A percentile compares a stretch with the other conserved stretches of the same genome.
Conservation (phyloP, 306 rosid species). For the Begonia loranthoides region DNA sequence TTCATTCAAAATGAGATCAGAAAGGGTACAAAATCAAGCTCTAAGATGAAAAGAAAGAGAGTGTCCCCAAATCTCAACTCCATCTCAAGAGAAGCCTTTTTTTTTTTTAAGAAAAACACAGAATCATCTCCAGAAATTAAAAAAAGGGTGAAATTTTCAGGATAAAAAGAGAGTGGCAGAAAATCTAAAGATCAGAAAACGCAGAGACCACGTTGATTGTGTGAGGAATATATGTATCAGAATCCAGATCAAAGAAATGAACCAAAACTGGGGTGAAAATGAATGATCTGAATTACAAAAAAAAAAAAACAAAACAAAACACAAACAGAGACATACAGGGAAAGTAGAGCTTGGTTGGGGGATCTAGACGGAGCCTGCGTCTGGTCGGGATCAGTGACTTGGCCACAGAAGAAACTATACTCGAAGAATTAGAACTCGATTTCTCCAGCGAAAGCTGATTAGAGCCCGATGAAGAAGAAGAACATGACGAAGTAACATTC, state of each 20-base stretch:
- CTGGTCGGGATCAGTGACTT: constrained; percentile 75
- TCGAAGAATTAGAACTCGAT: constrained; percentile 31
- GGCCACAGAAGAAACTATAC: constrained; percentile 53
- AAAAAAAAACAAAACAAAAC: constrained; percentile 1
- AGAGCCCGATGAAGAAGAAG: constrained; percentile 18
- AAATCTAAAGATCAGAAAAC: background rate
- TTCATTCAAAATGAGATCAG: constrained; percentile 25
- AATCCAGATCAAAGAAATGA: constrained; percentile 3
- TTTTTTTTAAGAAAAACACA: too few relatives aligned
- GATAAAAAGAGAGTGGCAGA: background rate
- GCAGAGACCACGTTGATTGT: background rate
- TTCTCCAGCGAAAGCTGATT: constrained; percentile 44
- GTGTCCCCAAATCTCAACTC: too few relatives aligned
- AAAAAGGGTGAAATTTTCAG: background rate
- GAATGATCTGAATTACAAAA: background rate
- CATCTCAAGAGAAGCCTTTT: too few relatives aligned
- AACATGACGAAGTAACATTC: constrained; percentile 18
- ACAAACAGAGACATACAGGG: constrained; percentile 43
- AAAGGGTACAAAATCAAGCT: constrained; percentile 5
- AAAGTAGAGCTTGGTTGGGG: constrained; percentile 81
- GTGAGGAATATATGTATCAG: constrained; percentile 1
- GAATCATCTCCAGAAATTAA: background rate
- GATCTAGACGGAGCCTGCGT: constrained; percentile 90
- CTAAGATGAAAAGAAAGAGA: too few relatives aligned
- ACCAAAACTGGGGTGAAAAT: constrained; percentile 3